These are phyloP conservation scores for Blastocystis sp. DNA, from an alignment of 352 stramenopile species.

Conservation along the genomic window DNA sequence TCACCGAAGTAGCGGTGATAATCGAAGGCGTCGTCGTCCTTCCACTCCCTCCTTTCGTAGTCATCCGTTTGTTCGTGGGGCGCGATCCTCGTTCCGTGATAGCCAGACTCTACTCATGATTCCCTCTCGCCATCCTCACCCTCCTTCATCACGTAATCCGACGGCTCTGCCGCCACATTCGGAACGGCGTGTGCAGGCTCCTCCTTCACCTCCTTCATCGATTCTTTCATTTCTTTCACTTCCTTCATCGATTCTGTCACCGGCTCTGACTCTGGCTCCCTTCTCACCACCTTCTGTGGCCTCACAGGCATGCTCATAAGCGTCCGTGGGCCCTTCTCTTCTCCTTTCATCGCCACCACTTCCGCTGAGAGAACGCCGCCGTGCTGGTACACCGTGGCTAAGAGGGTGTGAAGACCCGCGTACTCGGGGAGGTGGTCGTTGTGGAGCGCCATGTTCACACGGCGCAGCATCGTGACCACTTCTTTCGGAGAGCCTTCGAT, in stretches of 20 bases:
- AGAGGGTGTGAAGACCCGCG: neutral
- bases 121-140: neutral
- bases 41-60: neutral
- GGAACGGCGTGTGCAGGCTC: neutral
- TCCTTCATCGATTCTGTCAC: no score
- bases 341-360: neutral
- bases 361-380: neutral
- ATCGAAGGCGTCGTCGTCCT: conserved; percentile 1
- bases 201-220: neutral
- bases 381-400: neutral
- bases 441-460: neutral
- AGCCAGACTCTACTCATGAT: neutral
- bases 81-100: conserved; percentile 10
- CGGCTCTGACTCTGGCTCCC: no score
- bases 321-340: neutral
- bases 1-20: neutral
- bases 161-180: neutral
- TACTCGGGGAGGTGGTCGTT: neutral
- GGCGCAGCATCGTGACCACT: conserved; percentile 20
- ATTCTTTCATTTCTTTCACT: neutral
- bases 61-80: neutral
- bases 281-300: neutral
- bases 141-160: neutral
- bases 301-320: neutral
- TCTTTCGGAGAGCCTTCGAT: conserved; percentile 2